phyloP scores from a whole-genome alignment of 208 protist genomes.

The Novymonas esmeraldas region DNA sequence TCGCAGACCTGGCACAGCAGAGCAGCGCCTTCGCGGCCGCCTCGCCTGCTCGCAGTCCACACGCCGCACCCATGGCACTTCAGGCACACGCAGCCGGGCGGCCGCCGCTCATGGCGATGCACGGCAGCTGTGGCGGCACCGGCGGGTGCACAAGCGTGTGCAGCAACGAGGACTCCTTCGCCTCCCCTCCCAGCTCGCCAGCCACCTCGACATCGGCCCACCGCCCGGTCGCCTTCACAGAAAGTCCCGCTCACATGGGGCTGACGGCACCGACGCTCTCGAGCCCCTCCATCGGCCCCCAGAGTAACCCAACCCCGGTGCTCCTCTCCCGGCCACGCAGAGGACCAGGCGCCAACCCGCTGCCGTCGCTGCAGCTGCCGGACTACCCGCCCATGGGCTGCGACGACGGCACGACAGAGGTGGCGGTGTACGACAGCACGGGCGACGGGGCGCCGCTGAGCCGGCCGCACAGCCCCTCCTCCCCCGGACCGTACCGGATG shows the following conservation, averaged over 20 bases:
- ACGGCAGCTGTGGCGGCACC: too few species aligned
- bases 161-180: constrained; percentile 13
- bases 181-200: constrained; percentile 16
- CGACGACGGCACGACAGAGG: constrained; percentile 5
- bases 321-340: background rate
- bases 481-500: constrained; percentile 7
- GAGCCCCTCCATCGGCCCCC: constrained; percentile 8
- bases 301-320: background rate
- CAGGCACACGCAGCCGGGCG: background rate
- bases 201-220: constrained; percentile 2
- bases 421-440: background rate
- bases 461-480: constrained; percentile 12
- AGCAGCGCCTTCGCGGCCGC: constrained; percentile 12
- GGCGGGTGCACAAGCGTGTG: background rate
- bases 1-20: constrained; percentile 40
- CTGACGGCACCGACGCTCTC: constrained; percentile 6
- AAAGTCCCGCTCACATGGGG: background rate
- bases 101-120: background rate
- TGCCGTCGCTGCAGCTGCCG: constrained; percentile 10
- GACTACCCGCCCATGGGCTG: constrained; percentile 1
- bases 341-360: background rate
- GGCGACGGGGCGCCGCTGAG: constrained; percentile 6
- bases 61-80: background rate
- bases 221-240: background rate
- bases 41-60: constrained; percentile 18